These are phyloP conservation scores for Marsdenia floribunda DNA, from an alignment of 257 asterid genomes.

Conservation along the genomic window DNA sequence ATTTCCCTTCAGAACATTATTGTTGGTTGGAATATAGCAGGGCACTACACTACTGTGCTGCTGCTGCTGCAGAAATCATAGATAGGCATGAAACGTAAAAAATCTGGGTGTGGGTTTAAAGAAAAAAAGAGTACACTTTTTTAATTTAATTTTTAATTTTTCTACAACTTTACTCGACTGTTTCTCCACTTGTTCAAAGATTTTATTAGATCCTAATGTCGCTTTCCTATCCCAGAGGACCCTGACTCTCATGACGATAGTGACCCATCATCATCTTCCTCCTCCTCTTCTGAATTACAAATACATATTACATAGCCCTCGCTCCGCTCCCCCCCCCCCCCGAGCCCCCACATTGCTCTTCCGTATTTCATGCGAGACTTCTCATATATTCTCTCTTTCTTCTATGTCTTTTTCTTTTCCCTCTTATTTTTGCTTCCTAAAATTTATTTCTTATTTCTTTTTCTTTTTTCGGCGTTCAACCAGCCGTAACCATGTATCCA, in stretches of 20 bases:
- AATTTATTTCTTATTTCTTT: neutral
- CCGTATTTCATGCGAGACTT: constrained; percentile 35
- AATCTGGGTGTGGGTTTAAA: neutral
- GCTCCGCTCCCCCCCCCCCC: neutral
- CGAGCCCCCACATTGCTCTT: constrained; percentile 7
- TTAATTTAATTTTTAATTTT: neutral
- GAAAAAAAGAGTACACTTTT: neutral
- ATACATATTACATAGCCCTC: too few species aligned
- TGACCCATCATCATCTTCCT: constrained; percentile 36
- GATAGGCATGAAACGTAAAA: neutral
- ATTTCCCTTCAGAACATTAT: neutral
- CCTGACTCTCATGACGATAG: constrained; percentile 50
- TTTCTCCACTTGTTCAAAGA: constrained; percentile 11
- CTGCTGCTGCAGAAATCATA: neutral
- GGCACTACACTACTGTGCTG: neutral
- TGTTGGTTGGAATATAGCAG: neutral
- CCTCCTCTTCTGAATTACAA: constrained; percentile 29
- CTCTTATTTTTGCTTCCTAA: neutral
- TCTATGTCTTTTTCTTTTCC: neutral
- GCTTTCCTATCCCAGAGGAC: constrained; percentile 25
- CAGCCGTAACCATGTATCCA: neutral
- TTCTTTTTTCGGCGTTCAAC: neutral
- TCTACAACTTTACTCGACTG: neutral
- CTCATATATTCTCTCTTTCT: neutral
- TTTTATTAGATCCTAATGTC: constrained; percentile 26